Conservation (phyloP, 768 basidiomycete genomes). For the Auriculariales sp. region DNA sequence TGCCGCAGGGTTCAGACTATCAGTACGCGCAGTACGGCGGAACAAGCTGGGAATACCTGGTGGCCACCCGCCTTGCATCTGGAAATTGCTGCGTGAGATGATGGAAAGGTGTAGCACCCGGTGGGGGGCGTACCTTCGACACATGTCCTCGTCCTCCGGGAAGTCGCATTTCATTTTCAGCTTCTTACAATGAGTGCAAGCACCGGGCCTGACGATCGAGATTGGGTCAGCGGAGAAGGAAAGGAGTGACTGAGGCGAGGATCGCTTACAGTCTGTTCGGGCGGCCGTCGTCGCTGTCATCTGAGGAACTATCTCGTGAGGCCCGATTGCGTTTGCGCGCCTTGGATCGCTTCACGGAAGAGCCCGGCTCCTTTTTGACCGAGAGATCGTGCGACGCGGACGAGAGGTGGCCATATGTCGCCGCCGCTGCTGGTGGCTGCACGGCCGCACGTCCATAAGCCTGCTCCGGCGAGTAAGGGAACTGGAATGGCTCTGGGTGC, state of each 20-base stretch:
- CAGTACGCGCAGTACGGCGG: too few species aligned
- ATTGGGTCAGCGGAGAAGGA: not conserved
- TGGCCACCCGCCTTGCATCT: constrained; percentile 62
- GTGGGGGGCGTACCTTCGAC: too few species aligned
- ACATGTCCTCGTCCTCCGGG: constrained; percentile 55
- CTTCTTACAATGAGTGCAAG: constrained; percentile 77
- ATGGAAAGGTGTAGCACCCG: too few species aligned
- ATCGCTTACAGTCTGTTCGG: not conserved
- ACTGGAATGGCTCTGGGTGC: constrained; percentile 3
- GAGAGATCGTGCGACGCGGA: not conserved
- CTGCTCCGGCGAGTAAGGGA: not conserved
- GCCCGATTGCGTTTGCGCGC: not conserved
- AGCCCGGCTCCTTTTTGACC: constrained; percentile 7
- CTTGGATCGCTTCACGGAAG: constrained; percentile 5
- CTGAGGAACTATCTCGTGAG: not conserved
- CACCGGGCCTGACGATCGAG: constrained; percentile 42
- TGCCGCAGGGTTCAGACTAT: constrained; percentile 13
- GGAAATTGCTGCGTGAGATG: too few species aligned
- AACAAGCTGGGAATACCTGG: too few species aligned
- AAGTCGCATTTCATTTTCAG: constrained; percentile 91
- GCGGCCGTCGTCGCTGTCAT: constrained; percentile 3
- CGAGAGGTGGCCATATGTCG: not conserved
- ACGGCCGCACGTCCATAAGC: not conserved
- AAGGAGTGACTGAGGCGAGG: not conserved
- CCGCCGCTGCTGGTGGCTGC: not conserved